phyloP scores from a whole-genome alignment of 345 rosid species.

The Eucalyptus victrix region DNA sequence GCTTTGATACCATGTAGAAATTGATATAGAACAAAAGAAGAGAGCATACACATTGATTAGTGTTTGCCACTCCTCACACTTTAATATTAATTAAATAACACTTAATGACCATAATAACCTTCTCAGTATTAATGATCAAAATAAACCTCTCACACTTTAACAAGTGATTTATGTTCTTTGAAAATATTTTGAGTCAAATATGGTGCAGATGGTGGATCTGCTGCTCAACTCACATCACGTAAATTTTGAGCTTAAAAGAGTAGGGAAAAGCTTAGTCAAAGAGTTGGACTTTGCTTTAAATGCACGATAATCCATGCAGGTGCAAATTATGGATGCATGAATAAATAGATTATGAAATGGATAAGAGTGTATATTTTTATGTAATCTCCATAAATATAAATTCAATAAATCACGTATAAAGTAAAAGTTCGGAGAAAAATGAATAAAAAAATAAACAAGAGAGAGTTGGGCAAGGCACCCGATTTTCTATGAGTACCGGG shows the following conservation, averaged over 20 bases:
- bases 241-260: neutral
- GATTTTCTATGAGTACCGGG: neutral
- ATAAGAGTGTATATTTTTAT: neutral
- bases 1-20: too few relatives aligned
- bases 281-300: neutral
- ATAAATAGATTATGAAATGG: neutral
- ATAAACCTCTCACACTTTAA: too few relatives aligned
- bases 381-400: neutral
- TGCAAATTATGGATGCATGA: neutral
- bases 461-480: neutral
- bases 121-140: too few relatives aligned
- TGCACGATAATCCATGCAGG: neutral
- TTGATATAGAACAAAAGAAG: too few relatives aligned
- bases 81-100: too few relatives aligned
- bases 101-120: too few relatives aligned
- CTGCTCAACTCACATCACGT: neutral
- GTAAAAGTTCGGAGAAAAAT: neutral
- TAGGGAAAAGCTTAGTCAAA: slow-evolving; percentile 7
- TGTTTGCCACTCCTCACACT: too few relatives aligned
- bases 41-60: too few relatives aligned
- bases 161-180: too few relatives aligned
- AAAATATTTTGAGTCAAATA: too few relatives aligned
- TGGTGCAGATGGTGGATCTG: too few relatives aligned
- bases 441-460: neutral
- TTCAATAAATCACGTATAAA: neutral